A percentile compares a stretch with the other conserved stretches of the same genome.
Evolutionary conservation across 2,329 filamentous ascomycete species (phyloP).

Genomic region (Apiospora kogelbergensis): DNA sequence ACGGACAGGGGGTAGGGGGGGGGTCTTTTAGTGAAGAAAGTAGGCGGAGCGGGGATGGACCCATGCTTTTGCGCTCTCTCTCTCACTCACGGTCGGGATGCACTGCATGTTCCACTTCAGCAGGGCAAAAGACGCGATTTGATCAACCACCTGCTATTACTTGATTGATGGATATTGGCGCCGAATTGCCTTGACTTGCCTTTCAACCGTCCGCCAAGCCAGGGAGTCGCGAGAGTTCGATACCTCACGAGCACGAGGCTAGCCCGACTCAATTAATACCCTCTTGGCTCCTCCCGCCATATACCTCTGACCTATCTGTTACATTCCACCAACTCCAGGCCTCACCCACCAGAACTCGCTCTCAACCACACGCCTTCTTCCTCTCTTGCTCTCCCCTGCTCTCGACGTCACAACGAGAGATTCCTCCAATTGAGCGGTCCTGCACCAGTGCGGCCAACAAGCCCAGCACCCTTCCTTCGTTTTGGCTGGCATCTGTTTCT

Average conservation of each 20-base stretch:
- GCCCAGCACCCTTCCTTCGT: not conserved
- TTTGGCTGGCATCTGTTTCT: not conserved
- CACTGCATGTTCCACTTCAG: not conserved
- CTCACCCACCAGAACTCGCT: not conserved
- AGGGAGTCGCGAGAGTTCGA: no score
- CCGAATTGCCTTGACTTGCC: not conserved
- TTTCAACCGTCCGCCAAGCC: not conserved
- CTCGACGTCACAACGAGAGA: slow-evolving; percentile 5
- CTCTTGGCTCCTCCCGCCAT: not conserved
- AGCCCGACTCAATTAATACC: not conserved
- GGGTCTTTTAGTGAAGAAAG: not conserved
- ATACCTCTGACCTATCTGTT: not conserved
- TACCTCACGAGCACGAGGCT: not conserved
- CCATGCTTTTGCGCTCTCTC: not conserved
- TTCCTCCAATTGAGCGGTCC: not conserved
- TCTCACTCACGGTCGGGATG: not conserved
- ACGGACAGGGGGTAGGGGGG: not conserved
- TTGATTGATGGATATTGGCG: not conserved
- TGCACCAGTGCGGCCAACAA: not conserved
- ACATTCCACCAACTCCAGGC: not conserved
- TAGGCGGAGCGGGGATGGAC: not conserved
- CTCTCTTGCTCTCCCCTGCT: not conserved
- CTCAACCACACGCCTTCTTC: not conserved
- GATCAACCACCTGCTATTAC: not conserved
- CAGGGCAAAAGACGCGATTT: not conserved